A percentile compares a stretch with the other conserved stretches of the same genome.
phyloP scores from a whole-genome alignment of 1,284 basidiomycete species.

The Ceraceosorus guamensis region DNA sequence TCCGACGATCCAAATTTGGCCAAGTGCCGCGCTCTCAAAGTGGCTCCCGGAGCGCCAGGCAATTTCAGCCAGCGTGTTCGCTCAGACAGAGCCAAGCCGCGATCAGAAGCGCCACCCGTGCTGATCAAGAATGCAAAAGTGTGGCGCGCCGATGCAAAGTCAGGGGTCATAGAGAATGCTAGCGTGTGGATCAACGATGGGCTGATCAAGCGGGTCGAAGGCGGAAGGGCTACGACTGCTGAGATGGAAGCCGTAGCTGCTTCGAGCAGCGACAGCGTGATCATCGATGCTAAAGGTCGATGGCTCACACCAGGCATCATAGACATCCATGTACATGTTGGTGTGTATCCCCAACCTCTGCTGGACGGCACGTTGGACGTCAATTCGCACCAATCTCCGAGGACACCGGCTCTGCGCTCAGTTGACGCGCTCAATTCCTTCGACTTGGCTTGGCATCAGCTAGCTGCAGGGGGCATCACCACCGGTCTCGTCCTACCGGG shows the following conservation, averaged over 20 bases:
- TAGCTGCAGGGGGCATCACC: constrained; percentile 63
- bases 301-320: constrained; percentile 55
- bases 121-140: constrained; percentile 3
- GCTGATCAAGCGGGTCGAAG: constrained; percentile 51
- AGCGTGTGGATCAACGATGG: constrained; percentile 52
- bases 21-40: neutral
- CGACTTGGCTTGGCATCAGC: constrained; percentile 57
- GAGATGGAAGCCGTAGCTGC: constrained; percentile 2
- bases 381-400: constrained; percentile 53
- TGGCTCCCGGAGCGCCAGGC: constrained; percentile 10
- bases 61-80: constrained; percentile 4
- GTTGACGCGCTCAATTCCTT: constrained; percentile 62
- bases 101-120: constrained; percentile 11
- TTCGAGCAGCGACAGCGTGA: constrained; percentile 1
- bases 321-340: constrained; percentile 73
- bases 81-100: constrained; percentile 10
- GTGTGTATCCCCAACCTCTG: constrained; percentile 41
- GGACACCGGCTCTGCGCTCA: constrained; percentile 60
- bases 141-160: neutral
- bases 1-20: too few relatives aligned
- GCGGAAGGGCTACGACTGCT: constrained; percentile 8
- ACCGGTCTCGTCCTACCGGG: constrained; percentile 63
- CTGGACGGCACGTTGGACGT: constrained; percentile 54
- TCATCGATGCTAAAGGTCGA: constrained; percentile 25
- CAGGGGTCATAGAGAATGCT: constrained; percentile 56